Evolutionary conservation across 2,329 filamentous ascomycete genomes (phyloP).

Genomic region (Gaeumannomyces sp.): DNA sequence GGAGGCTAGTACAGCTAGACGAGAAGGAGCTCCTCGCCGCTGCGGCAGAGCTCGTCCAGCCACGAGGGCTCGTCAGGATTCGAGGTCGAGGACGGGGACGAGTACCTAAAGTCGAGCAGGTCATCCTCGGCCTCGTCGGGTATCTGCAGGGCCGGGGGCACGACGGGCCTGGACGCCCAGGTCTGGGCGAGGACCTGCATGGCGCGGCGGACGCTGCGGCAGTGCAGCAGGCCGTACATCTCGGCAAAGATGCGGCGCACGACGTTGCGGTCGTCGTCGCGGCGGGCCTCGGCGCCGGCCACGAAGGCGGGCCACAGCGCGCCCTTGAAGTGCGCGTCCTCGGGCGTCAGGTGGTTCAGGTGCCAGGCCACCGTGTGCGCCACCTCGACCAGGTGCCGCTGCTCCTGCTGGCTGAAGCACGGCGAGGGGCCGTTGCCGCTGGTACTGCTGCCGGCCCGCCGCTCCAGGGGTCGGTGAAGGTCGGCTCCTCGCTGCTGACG

Average conservation of each 20-base stretch:
- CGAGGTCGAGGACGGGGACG: neutral
- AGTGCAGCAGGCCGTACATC: slow-evolving; percentile 5
- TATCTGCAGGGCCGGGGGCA: neutral
- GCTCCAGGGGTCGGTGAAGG: neutral
- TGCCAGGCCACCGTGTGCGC: slow-evolving; percentile 7
- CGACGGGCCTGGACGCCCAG: slow-evolving; percentile 9
- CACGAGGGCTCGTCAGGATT: neutral
- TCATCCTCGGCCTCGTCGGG: neutral
- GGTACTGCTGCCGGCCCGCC: too few species aligned
- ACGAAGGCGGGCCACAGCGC: slow-evolving; percentile 14
- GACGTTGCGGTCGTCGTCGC: neutral
- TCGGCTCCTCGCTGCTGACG: neutral
- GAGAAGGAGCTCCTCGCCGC: slow-evolving; percentile 4
- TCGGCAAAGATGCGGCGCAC: slow-evolving; percentile 5
- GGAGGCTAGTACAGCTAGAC: neutral
- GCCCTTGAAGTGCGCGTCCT: slow-evolving; percentile 15
- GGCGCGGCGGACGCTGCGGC: slow-evolving; percentile 4
- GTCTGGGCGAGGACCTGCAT: slow-evolving; percentile 10
- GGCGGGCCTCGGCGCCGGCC: slow-evolving; percentile 11
- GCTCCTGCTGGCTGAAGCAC: neutral
- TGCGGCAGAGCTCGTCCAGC: slow-evolving; percentile 4
- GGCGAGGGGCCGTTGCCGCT: neutral
- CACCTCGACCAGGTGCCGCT: slow-evolving; percentile 4
- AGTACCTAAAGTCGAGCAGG: neutral
- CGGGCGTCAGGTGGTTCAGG: slow-evolving; percentile 10